Conservation (phyloP, 2,329 filamentous ascomycete genomes). For the Arthroderma sp. region DNA sequence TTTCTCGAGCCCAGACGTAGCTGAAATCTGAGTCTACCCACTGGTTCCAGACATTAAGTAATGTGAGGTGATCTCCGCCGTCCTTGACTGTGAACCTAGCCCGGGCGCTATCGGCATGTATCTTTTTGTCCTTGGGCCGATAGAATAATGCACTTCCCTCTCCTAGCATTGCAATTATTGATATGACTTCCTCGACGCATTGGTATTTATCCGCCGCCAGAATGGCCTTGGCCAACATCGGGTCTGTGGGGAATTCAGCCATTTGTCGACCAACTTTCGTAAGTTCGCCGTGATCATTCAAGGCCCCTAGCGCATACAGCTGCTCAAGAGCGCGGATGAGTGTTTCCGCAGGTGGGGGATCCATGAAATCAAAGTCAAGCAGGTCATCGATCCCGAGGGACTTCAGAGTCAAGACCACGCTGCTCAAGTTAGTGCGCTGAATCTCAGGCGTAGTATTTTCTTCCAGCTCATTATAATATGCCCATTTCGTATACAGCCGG, state of each 20-base stretch:
- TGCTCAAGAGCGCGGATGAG: conserved; percentile 81
- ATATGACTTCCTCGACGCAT: conserved; percentile 87
- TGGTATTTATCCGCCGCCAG: conserved; percentile 78
- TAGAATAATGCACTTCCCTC: conserved; percentile 86
- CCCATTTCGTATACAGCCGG: conserved; percentile 82
- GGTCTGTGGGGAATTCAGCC: conserved; percentile 87
- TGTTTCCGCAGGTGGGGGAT: conserved; percentile 77
- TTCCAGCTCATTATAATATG: conserved; percentile 88
- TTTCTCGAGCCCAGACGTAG: conserved; percentile 77
- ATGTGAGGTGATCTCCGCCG: conserved; percentile 76
- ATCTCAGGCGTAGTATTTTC: conserved; percentile 89
- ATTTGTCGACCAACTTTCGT: conserved; percentile 88
- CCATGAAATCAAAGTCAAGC: conserved; percentile 91
- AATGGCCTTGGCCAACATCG: conserved; percentile 80
- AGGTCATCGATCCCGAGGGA: conserved; percentile 85
- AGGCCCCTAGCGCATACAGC: conserved; percentile 75
- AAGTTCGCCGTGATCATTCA: conserved; percentile 78
- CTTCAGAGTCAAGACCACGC: conserved; percentile 74
- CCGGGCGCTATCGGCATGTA: conserved; percentile 83
- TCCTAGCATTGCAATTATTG: conserved; percentile 85
- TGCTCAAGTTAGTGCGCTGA: conserved; percentile 74
- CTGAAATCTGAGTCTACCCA: conserved; percentile 89
- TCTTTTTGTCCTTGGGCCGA: conserved; percentile 91
- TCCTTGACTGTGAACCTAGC: conserved; percentile 81
- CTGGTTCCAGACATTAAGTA: conserved; percentile 89